Conservation (phyloP, 2,329 filamentous ascomycete species). For the Atkinsonella texensis region DNA sequence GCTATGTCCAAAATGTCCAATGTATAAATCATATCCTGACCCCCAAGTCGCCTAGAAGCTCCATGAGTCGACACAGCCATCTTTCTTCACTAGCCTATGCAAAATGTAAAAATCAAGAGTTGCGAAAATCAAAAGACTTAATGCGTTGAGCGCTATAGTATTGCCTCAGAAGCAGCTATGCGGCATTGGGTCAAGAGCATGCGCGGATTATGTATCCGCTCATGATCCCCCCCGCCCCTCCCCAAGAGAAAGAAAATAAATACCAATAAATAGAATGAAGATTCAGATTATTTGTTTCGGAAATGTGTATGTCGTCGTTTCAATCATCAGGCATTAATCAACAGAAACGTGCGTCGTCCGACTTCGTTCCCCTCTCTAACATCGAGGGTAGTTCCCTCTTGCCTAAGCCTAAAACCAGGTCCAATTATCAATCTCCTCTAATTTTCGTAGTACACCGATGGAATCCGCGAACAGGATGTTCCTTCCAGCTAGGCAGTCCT, state of each 20-base stretch:
- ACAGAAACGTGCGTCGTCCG: neutral
- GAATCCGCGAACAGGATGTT: conserved; percentile 42
- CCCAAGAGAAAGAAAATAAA: too few species aligned
- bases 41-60: neutral
- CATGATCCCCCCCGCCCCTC: too few species aligned
- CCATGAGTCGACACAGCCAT: neutral
- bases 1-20: neutral
- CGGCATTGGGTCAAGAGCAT: neutral
- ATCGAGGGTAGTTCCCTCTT: neutral
- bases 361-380: neutral
- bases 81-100: neutral
- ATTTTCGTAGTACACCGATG: conserved; percentile 36
- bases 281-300: neutral
- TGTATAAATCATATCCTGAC: neutral
- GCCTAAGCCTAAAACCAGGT: conserved; percentile 18
- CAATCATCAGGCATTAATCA: neutral
- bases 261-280: too few species aligned
- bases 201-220: too few species aligned
- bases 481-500: conserved; percentile 35
- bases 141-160: neutral
- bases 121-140: neutral
- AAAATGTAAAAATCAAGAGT: neutral
- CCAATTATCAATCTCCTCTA: conserved; percentile 33
- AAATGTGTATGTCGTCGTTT: neutral
- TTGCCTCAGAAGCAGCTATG: neutral